A percentile compares a stretch with the other conserved stretches of the same genome.
These are phyloP conservation scores for Tetraselmis striata DNA, from an alignment of 139 green algal genomes.

Conservation along the genomic window DNA sequence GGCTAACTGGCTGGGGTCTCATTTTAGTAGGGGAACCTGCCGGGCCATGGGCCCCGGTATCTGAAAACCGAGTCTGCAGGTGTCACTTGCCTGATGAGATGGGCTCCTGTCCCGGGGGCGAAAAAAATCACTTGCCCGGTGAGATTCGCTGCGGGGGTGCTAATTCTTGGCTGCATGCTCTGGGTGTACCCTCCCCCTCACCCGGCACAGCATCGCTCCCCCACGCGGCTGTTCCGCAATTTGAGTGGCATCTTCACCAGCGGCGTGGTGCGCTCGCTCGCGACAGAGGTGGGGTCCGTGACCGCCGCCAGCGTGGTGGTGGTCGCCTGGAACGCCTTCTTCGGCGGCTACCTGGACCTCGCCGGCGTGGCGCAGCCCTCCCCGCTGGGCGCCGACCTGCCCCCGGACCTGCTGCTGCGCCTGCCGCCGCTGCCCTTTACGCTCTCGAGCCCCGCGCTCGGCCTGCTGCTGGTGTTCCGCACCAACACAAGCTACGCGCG, in stretches of 20 bases:
- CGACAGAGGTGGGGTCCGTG: not conserved
- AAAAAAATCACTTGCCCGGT: no score
- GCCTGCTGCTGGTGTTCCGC: conserved; percentile 44
- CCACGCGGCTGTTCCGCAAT: not conserved
- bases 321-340: not conserved
- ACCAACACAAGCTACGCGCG: conserved; percentile 34
- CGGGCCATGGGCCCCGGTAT: no score
- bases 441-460: conserved; percentile 37
- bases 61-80: no score
- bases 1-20: no score
- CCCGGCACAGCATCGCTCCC: not conserved
- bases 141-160: no score
- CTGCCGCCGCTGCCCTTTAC: conserved; percentile 17
- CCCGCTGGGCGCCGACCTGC: not conserved
- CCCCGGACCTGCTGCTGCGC: not conserved
- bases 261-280: not conserved
- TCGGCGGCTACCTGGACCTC: not conserved
- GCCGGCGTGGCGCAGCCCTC: not conserved
- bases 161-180: no score
- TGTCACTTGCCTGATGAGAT: no score
- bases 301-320: not conserved
- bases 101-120: no score
- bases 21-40: no score
- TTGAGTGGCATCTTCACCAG: not conserved
- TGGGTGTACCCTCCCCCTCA: no score